These are phyloP conservation scores for Trametes coccinea DNA, from an alignment of 768 basidiomycete species.

Conservation along the genomic window DNA sequence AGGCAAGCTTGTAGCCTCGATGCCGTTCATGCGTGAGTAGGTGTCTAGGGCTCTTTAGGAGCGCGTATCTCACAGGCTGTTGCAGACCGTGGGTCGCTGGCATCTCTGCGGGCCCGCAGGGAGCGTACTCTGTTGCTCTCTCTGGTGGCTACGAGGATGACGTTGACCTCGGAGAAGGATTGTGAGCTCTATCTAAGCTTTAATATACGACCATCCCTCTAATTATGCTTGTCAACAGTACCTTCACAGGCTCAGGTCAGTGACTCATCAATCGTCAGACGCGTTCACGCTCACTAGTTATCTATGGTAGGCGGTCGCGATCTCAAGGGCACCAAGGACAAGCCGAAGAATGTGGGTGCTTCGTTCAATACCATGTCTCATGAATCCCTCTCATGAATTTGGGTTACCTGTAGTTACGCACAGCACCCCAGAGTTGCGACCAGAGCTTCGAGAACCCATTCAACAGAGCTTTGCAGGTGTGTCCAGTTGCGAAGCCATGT, in stretches of 20 bases:
- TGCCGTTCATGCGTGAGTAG: slow-evolving; percentile 80
- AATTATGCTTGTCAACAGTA: slow-evolving; percentile 41
- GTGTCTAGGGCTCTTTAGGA: neutral
- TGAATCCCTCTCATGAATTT: neutral
- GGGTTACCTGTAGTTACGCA: slow-evolving; percentile 61
- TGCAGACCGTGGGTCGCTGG: slow-evolving; percentile 81
- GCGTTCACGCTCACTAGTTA: neutral
- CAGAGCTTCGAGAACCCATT: slow-evolving; percentile 75
- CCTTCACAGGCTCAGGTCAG: slow-evolving; percentile 76
- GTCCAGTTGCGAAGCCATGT: neutral
- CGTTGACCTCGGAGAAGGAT: slow-evolving; percentile 77
- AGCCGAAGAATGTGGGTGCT: slow-evolving; percentile 76
- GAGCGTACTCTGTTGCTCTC: slow-evolving; percentile 83
- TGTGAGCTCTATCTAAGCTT: slow-evolving; percentile 50
- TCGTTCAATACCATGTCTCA: neutral
- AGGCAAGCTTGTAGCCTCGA: slow-evolving; percentile 70
- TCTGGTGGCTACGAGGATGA: slow-evolving; percentile 91
- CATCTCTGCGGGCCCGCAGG: slow-evolving; percentile 64
- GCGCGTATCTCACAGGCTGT: neutral
- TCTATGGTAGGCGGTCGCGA: slow-evolving; percentile 69
- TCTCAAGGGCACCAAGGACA: slow-evolving; percentile 77
- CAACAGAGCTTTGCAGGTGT: slow-evolving; percentile 70
- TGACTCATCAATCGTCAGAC: neutral
- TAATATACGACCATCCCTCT: no score
- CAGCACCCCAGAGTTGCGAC: slow-evolving; percentile 82